phyloP scores from a whole-genome alignment of 805 yeast species.

The Wickerhamiella domercqiae region DNA sequence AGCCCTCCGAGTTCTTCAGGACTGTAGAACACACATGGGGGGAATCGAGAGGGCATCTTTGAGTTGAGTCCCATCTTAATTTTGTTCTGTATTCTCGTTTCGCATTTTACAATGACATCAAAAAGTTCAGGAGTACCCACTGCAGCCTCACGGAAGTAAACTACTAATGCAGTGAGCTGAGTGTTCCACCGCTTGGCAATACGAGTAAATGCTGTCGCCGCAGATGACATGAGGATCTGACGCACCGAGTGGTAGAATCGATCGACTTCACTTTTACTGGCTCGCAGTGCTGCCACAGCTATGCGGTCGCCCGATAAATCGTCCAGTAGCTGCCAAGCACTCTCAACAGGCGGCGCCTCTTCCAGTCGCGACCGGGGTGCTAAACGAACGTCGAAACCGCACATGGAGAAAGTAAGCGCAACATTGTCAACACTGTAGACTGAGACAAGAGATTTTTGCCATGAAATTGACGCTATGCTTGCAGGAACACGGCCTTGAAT shows the following conservation, averaged over 20 bases:
- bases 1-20: slow-evolving; percentile 95
- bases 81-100: slow-evolving; percentile 82
- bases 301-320: slow-evolving; percentile 65
- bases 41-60: slow-evolving; percentile 96
- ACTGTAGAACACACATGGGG: slow-evolving; percentile 96
- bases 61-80: slow-evolving; percentile 92
- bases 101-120: slow-evolving; percentile 76
- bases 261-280: slow-evolving; percentile 64
- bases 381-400: slow-evolving; percentile 88
- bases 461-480: slow-evolving; percentile 71
- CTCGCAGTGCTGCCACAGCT: slow-evolving; percentile 75
- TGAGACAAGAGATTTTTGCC: slow-evolving; percentile 39
- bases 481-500: slow-evolving; percentile 62
- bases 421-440: slow-evolving; percentile 87
- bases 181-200: slow-evolving; percentile 95
- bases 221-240: slow-evolving; percentile 86
- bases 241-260: slow-evolving; percentile 71
- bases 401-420: slow-evolving; percentile 73
- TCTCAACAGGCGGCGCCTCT: slow-evolving; percentile 35
- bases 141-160: slow-evolving; percentile 88
- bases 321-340: slow-evolving; percentile 79
- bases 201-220: slow-evolving; percentile 88
- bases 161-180: slow-evolving; percentile 66
- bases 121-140: slow-evolving; percentile 64
- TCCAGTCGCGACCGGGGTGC: slow-evolving; percentile 57